phyloP scores from a whole-genome alignment of 495 filamentous ascomycete genomes.

The Xylaria longipes region DNA sequence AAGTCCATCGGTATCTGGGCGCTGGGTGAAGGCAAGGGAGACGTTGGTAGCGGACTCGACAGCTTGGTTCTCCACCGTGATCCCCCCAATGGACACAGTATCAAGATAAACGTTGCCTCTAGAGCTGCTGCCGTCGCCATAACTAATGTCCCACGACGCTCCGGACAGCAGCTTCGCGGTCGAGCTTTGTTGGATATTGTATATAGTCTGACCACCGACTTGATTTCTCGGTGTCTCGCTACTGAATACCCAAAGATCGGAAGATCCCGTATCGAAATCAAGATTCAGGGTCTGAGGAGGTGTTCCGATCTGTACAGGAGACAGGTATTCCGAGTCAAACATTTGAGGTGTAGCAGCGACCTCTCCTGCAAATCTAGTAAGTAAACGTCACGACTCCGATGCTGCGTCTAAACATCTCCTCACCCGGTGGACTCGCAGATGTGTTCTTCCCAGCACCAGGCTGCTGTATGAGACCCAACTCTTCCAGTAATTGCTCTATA shows the following conservation, averaged over 20 bases:
- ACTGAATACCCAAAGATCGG: constrained; percentile 72
- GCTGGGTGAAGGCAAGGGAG: constrained; percentile 65
- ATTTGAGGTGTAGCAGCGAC: constrained; percentile 48
- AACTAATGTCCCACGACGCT: constrained; percentile 69
- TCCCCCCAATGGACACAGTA: constrained; percentile 74
- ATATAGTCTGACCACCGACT: constrained; percentile 60
- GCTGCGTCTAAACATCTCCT: not conserved
- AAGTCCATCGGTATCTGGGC: constrained; percentile 71
- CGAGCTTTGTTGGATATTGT: constrained; percentile 57
- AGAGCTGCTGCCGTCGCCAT: constrained; percentile 76
- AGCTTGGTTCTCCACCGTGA: constrained; percentile 70
- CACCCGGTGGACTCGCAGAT: constrained; percentile 33
- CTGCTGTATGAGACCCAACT: constrained; percentile 39
- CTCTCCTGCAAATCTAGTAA: constrained; percentile 41
- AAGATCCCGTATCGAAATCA: constrained; percentile 79
- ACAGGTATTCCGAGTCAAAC: constrained; percentile 73
- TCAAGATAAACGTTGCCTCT: constrained; percentile 76
- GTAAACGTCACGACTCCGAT: not conserved
- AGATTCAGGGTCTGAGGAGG: constrained; percentile 72
- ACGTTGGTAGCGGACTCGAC: constrained; percentile 74
- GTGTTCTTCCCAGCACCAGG: constrained; percentile 29
- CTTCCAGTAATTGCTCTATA: constrained; percentile 39
- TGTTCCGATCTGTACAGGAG: constrained; percentile 71
- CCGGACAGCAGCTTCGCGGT: constrained; percentile 59
- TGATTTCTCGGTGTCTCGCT: constrained; percentile 52